Evolutionary conservation across 352 stramenopile species (phyloP).

Genomic region (Phytopythium delawarense): DNA sequence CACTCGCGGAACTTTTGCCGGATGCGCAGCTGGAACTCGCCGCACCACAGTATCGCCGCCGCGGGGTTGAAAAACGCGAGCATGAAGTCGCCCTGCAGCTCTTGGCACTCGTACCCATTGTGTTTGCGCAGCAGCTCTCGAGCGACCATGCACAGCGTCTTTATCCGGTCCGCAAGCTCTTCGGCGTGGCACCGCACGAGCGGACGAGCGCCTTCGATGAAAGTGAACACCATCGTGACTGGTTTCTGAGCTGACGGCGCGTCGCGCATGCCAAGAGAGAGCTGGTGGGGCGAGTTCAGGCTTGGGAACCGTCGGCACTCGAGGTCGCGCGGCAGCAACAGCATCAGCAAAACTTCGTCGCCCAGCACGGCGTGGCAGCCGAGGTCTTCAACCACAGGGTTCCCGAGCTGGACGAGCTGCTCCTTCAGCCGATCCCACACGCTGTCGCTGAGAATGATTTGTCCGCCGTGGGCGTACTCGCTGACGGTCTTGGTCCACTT

Average conservation of each 20-base stretch:
- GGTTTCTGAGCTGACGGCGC: conserved; percentile 70
- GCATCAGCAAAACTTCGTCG: conserved; percentile 76
- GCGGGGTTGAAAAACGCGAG: conserved; percentile 84
- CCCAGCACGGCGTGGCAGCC: conserved; percentile 68
- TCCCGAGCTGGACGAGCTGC: conserved; percentile 82
- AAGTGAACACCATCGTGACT: conserved; percentile 88
- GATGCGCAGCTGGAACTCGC: conserved; percentile 81
- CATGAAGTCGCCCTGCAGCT: conserved; percentile 88
- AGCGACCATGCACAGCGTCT: conserved; percentile 76
- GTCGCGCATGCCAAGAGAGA: conserved; percentile 79
- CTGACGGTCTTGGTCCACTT: conserved; percentile 86
- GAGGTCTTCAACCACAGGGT: conserved; percentile 84
- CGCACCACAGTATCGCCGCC: conserved; percentile 79
- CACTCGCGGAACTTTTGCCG: conserved; percentile 73
- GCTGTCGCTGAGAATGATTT: conserved; percentile 82
- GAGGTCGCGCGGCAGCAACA: conserved; percentile 72
- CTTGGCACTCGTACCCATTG: conserved; percentile 87
- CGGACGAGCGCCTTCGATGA: conserved; percentile 80
- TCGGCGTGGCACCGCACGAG: conserved; percentile 81
- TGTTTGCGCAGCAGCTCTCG: conserved; percentile 71
- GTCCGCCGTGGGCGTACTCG: conserved; percentile 76
- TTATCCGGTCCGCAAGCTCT: conserved; percentile 80
- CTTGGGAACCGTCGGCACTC: conserved; percentile 68
- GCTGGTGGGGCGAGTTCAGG: conserved; percentile 67
- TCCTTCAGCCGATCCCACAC: conserved; percentile 86